Evolutionary conservation across 2,329 filamentous ascomycete species (phyloP), one percentile per base, ranked within the genome.

Genomic region (Phaeosphaeriaceae sp.): DNA sequence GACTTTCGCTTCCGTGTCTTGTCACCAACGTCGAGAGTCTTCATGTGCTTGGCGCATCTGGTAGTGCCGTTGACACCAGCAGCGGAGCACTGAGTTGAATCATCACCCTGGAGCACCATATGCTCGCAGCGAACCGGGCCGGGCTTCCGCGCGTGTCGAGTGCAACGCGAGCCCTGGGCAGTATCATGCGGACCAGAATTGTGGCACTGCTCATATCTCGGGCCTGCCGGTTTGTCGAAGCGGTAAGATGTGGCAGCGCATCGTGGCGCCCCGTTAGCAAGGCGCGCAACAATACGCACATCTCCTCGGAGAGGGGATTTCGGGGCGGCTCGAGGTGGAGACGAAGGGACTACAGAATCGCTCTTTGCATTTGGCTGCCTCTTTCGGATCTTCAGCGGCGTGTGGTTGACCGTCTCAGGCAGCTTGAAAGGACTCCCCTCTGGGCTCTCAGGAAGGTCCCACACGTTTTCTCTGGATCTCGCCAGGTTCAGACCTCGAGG

Each of bases 401-500:
- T 59, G 5, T 46, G 58, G 19, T 61, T 63, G 20, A 64, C 57
- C 15, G 22, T 60, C 10, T 58, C 42, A 0, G 58, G 54, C 13
- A 63, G 42, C 33, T 49, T 58, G 25, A 56, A 57, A 1, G n/a
- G 15, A 3, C 22, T 48, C 20, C 68, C 71, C 41, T 68, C 66
- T 0, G 70, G 70, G 20, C 68, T 72, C 1, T 60, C 27, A 4
- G 64, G 57, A 7, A 72, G 46, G 3, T 68, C 67, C 42, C 63
- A 73, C 0, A 63, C 17, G 20, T 71, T 60, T 11, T 22, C 20
- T 10, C 58, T 56, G 17, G 63, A 44, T 17, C 47, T 54, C 10
- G 61, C 63, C 7, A 61, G 52, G 11, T 66, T 48, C 41, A 49
- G 51, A 1, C 20, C 58, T 10, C 56, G 42, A 5, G 54, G 48